phyloP scores from a whole-genome alignment of 352 stramenopile genomes.

The Pythium pectinolyticum region DNA sequence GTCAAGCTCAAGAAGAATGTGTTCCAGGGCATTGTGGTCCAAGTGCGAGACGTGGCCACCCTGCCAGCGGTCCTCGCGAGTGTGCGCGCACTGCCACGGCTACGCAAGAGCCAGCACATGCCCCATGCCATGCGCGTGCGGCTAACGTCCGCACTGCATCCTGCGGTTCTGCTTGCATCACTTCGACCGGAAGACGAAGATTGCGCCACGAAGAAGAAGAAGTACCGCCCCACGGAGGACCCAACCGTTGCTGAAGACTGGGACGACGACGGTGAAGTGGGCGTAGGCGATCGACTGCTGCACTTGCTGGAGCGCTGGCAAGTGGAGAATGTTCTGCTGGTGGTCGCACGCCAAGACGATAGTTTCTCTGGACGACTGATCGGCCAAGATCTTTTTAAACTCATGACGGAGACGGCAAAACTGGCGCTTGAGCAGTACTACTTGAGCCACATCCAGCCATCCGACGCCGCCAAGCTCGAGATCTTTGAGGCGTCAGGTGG shows the following conservation, averaged over 20 bases:
- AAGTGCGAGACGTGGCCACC: slow-evolving; percentile 29
- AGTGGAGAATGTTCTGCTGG: slow-evolving; percentile 65
- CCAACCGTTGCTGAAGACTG: slow-evolving; percentile 48
- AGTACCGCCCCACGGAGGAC: slow-evolving; percentile 26
- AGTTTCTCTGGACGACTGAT: slow-evolving; percentile 66
- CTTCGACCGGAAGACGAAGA: slow-evolving; percentile 3
- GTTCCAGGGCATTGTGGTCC: slow-evolving; percentile 66
- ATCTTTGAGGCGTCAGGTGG: slow-evolving; percentile 30
- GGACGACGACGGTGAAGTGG: slow-evolving; percentile 50
- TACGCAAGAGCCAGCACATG: slow-evolving; percentile 51
- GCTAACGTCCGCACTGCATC: slow-evolving; percentile 7
- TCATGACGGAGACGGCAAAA: slow-evolving; percentile 69
- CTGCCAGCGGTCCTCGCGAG: slow-evolving; percentile 28
- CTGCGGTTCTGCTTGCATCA: slow-evolving; percentile 12
- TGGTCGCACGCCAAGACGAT: slow-evolving; percentile 65
- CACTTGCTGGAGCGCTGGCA: slow-evolving; percentile 84
- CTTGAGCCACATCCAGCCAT: slow-evolving; percentile 42
- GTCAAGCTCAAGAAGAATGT: slow-evolving; percentile 69
- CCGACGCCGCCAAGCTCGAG: slow-evolving; percentile 55
- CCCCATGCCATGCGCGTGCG: slow-evolving; percentile 51
- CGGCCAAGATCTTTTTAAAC: slow-evolving; percentile 63
- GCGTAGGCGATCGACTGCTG: slow-evolving; percentile 70
- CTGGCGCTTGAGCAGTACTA: slow-evolving; percentile 76
- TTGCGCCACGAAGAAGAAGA: slow-evolving; percentile 9
- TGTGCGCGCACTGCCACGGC: slow-evolving; percentile 35